A percentile compares a stretch with the other conserved stretches of the same genome.
phyloP scores from a whole-genome alignment of 768 basidiomycete genomes.

The Lactarius akahatsu region DNA sequence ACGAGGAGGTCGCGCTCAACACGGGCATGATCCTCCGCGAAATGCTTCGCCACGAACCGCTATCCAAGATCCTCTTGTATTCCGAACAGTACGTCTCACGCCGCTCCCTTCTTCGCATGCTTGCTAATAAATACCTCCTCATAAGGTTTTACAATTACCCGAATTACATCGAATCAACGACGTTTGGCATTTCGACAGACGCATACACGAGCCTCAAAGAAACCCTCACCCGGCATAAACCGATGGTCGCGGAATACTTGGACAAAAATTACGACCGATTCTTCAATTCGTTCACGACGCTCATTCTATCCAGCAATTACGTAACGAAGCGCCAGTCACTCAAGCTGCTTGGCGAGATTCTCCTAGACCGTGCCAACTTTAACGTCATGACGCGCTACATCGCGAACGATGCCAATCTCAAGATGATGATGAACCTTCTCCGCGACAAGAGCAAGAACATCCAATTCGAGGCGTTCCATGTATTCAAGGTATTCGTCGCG shows the following conservation, averaged over 20 bases:
- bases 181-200: slow-evolving; percentile 97
- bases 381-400: slow-evolving; percentile 99
- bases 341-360: slow-evolving; percentile 95
- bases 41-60: slow-evolving; percentile 90
- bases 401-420: slow-evolving; percentile 89
- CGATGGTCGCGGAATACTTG: slow-evolving; percentile 96
- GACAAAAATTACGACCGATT: slow-evolving; percentile 98
- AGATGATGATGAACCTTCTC: slow-evolving; percentile 99
- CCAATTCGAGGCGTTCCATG: slow-evolving; percentile 99
- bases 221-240: slow-evolving; percentile 93
- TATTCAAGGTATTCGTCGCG: slow-evolving; percentile 99
- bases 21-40: slow-evolving; percentile 98
- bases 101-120: not conserved
- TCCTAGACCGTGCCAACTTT: slow-evolving; percentile 97
- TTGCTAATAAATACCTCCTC: not conserved
- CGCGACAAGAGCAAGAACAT: slow-evolving; percentile 99
- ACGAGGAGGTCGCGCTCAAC: slow-evolving; percentile 94
- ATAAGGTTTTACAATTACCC: slow-evolving; percentile 93
- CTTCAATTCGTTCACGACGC: slow-evolving; percentile 91
- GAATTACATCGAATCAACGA: slow-evolving; percentile 94
- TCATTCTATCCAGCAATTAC: slow-evolving; percentile 93
- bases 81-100: slow-evolving; percentile 81
- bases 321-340: slow-evolving; percentile 99
- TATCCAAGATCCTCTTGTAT: slow-evolving; percentile 86
- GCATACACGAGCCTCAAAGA: slow-evolving; percentile 98